Conservation (phyloP, 495 filamentous ascomycete species). For the Xylaria flabelliformis region DNA sequence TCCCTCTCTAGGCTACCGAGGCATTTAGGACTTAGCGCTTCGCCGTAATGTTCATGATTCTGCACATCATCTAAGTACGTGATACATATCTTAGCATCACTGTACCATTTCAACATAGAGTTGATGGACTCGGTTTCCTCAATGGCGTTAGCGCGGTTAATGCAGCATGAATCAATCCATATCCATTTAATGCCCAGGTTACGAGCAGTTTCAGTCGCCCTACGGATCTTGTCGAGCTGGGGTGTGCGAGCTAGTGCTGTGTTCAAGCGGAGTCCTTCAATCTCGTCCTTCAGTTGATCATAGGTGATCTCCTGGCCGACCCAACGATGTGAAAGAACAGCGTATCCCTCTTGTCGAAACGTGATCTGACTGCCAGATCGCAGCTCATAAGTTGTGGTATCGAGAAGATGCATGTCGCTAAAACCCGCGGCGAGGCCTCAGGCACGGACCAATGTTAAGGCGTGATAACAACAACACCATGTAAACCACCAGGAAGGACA, state of each 20-base stretch:
- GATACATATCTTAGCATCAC: neutral
- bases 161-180: neutral
- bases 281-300: neutral
- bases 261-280: neutral
- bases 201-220: neutral
- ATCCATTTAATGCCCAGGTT: neutral
- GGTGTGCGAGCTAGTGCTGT: neutral
- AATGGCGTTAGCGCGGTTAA: neutral
- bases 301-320: neutral
- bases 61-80: neutral
- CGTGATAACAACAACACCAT: neutral
- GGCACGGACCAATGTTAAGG: neutral
- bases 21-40: neutral
- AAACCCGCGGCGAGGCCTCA: neutral
- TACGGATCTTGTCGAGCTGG: neutral
- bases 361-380: neutral
- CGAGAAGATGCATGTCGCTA: neutral
- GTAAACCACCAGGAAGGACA: too few relatives aligned
- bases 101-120: neutral
- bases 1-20: neutral
- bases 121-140: neutral
- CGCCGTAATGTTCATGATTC: neutral
- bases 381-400: neutral
- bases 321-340: neutral
- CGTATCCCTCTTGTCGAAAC: neutral